Evolutionary conservation across 2,329 filamentous ascomycete species (phyloP).

Genomic region (Paraphoma sp.): DNA sequence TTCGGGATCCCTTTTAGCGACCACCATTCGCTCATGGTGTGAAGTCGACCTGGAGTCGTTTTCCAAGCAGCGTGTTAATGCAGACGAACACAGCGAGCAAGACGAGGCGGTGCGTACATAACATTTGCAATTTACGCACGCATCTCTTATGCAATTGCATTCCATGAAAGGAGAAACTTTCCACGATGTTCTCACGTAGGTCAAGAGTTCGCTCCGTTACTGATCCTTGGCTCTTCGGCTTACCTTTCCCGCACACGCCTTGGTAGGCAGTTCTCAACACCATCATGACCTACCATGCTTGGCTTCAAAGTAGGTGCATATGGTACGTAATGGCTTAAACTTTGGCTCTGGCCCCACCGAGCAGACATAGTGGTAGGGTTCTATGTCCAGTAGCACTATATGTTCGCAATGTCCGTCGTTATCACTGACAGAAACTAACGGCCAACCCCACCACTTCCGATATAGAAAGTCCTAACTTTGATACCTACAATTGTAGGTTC

Average conservation of each 20-base stretch:
- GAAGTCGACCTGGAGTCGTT: no score
- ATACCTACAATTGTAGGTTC: slow-evolving; percentile 16
- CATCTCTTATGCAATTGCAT: not conserved
- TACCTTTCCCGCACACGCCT: slow-evolving; percentile 6
- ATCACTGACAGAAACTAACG: no score
- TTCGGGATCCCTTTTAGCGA: not conserved
- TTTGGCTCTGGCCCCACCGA: not conserved
- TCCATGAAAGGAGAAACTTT: slow-evolving; percentile 17
- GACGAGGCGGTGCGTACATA: no score
- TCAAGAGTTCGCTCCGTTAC: slow-evolving; percentile 8
- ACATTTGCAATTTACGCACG: no score
- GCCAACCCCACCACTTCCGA: no score
- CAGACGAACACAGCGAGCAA: no score
- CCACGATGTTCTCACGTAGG: slow-evolving; percentile 20
- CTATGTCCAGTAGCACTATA: no score
- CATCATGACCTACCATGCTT: slow-evolving; percentile 13
- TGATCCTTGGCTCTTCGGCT: slow-evolving; percentile 16
- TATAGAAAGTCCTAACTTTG: not conserved
- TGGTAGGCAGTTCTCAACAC: slow-evolving; percentile 6
- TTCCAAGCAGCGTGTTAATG: no score
- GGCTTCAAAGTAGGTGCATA: slow-evolving; percentile 1
- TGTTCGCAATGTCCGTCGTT: no score
- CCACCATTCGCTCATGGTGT: no score
- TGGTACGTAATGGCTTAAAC: slow-evolving; percentile 20
- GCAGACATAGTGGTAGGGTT: no score